Percentiles rank a stretch among this genome's conserved stretches.
These are phyloP conservation scores for Sicyos baderoa DNA, from an alignment of 306 rosid species.

Conservation along the genomic window DNA sequence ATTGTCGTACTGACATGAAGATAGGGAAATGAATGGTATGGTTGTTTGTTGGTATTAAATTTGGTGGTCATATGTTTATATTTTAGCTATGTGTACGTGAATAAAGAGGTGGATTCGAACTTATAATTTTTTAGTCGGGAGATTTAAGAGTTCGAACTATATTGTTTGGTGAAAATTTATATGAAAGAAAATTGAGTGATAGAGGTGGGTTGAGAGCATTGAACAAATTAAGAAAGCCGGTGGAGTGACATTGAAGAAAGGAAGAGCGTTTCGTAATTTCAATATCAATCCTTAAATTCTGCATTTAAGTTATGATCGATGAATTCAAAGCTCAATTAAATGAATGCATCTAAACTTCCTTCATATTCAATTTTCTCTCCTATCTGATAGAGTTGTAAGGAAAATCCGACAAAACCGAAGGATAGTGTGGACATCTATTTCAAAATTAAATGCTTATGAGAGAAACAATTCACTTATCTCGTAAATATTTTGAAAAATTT, in stretches of 20 bases:
- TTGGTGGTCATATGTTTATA: neutral
- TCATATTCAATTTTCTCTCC: no score
- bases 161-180: neutral
- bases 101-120: no score
- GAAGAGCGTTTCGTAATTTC: conserved; percentile 22
- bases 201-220: conserved; percentile 12
- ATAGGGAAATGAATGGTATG: neutral
- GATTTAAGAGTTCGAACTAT: no score
- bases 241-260: conserved; percentile 7
- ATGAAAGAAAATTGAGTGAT: neutral
- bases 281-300: conserved; percentile 52
- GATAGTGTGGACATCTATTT: no score
- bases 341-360: conserved; percentile 67
- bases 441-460: no score
- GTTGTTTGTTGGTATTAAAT: neutral
- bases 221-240: conserved; percentile 1
- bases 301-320: conserved; percentile 50
- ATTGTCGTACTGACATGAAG: neutral
- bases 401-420: no score
- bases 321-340: conserved; percentile 62
- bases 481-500: no score
- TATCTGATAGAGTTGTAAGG: no score
- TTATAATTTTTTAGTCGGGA: no score
- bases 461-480: no score
- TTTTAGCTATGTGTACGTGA: neutral